Percentiles rank a stretch among this genome's conserved stretches.
phyloP scores from a whole-genome alignment of 176 grass and related monocot genomes.

The Oryza coarctata region DNA sequence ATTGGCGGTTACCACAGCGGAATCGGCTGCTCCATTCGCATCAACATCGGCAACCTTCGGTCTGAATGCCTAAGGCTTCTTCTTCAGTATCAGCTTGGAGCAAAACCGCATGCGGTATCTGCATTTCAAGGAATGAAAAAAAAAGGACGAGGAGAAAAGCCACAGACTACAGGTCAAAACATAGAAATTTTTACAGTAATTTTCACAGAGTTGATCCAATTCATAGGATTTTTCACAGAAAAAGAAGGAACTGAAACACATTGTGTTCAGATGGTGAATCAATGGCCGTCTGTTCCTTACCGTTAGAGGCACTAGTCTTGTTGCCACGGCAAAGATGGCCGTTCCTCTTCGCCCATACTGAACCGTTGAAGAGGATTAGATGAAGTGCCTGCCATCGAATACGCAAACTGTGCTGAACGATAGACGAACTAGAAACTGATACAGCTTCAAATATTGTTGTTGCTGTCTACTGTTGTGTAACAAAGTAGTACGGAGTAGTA shows the following conservation, averaged over 20 bases:
- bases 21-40: neutral
- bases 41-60: neutral
- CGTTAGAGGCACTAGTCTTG: neutral
- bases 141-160: no score
- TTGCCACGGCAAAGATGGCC: neutral
- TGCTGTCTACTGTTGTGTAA: neutral
- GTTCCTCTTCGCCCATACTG: neutral
- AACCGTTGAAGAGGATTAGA: neutral
- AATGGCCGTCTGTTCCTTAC: neutral
- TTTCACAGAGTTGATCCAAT: no score
- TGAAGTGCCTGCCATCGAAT: neutral
- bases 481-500: no score
- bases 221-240: neutral
- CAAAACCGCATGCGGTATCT: constrained; percentile 24
- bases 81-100: neutral
- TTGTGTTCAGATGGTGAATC: neutral
- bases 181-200: no score
- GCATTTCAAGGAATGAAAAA: neutral
- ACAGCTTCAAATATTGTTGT: neutral
- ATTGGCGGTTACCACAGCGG: neutral
- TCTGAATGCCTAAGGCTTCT: neutral
- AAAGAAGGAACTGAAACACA: neutral
- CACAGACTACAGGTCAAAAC: no score
- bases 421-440: neutral
- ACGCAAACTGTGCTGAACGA: neutral